Evolutionary conservation across 306 rosid genomes (phyloP), one percentile per base, ranked within the genome.

Genomic region (Alnus rubra): DNA sequence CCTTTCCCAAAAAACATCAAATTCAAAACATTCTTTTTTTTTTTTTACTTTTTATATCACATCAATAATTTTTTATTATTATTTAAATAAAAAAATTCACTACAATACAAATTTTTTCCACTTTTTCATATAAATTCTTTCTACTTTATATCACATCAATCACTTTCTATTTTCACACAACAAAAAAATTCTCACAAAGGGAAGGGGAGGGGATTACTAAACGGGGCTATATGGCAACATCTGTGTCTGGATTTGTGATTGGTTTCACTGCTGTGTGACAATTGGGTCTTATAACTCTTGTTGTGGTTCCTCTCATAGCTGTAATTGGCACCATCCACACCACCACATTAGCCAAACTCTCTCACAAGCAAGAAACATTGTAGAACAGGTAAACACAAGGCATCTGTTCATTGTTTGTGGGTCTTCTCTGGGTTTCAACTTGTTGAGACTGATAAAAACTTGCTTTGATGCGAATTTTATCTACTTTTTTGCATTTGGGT

Each of bases 181-280:
- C n/a, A n/a, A n/a, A n/a, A n/a, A n/a, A n/a, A n/a, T n/a, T n/a
- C n/a, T n/a, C n/a, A n/a, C n/a, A n/a, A n/a, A n/a, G n/a, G n/a
- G n/a, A n/a, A n/a, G n/a, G n/a, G n/a, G n/a, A n/a, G n/a, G n/a
- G n/a, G n/a, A n/a, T n/a, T n/a, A n/a, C n/a, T n/a, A n/a, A n/a
- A n/a, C n/a, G n/a, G n/a, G n/a, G n/a, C n/a, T n/a, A 95, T 76
- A 92, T 95, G 98, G 98, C 98, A 7, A 95, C 98, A 1, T 95
- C 92, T 82, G 98, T 95, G 67, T 91, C 98, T 73, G 98, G 98
- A 30, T 95, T 95, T 73, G 89, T 89, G 68, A 98, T 95, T 79
- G 98, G 98, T 55, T 95, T 95, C 83, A 92, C 96, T 73, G 98
- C 98, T 12, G 98, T 90, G 64, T 95, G 98, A 98, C 98, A 95